Evolutionary conservation across 2,329 filamentous ascomycete species (phyloP), one percentile per base, ranked within the genome.

Genomic region (Spiromastix sp.): DNA sequence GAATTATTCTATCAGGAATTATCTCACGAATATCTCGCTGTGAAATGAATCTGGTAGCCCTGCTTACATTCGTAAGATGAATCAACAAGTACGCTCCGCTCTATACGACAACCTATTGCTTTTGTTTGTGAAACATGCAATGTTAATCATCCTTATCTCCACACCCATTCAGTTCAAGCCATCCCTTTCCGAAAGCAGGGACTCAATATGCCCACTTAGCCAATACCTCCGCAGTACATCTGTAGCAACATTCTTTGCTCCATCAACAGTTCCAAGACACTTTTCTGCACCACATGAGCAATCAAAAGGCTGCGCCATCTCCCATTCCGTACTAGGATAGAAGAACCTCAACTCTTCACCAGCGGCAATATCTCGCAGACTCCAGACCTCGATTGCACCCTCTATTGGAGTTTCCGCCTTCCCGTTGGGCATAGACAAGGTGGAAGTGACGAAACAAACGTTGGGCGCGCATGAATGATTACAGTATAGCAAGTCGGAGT

Each of bases 301-400:
- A 40, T 71, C 60, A 51, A 85, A 85, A 3, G 77, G 69, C 62
- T 84, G 79, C 20, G 74, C 74, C 79, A 85, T 83, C 49, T 66
- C 50, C 78, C 78, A 85, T 58, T 85, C 80, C 1, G 79, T 83
- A 36, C 76, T 81, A 3, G 80, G 79, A 48, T 85, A 85, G 60
- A 84, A 85, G 62, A 83, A 85, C 52, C 60, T 59, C 29, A 66
- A 40, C 34, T 61, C 57, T 22, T 64, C 60, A 2, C 62, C 62
- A 6, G 42, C 51, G 22, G 28, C 24, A 25, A 46, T 46, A 15
- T 42, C 38, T 11, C 42, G 21, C 1, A 32, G 11, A 33, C 43
- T 46, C 43, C 43, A 46, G 4, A 46, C 42, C 18, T 46, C 42
- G 12, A 46, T 38, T 1, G 42, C 41, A 3, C 43, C 43, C 2